Conservation (phyloP, 164 flowering plant genomes). For the Saururus chinensis region DNA sequence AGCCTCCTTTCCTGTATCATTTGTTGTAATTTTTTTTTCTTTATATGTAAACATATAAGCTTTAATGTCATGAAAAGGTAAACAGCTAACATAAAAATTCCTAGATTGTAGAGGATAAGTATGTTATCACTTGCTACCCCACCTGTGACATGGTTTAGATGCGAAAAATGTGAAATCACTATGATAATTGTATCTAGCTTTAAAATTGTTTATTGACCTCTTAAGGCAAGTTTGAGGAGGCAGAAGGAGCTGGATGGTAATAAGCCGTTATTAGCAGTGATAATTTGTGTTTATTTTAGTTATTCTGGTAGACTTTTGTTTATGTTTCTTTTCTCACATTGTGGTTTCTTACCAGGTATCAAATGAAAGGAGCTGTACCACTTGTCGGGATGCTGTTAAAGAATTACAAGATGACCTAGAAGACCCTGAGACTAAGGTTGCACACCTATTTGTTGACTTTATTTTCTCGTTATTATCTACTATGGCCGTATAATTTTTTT, state of each 20-base stretch:
- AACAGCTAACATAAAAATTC: not conserved
- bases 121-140: too few species aligned
- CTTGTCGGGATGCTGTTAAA: slow-evolving; percentile 9
- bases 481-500: not conserved
- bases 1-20: not conserved
- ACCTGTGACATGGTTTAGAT: too few species aligned
- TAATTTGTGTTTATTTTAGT: not conserved
- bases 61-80: not conserved
- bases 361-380: slow-evolving; percentile 8
- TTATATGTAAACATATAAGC: too few species aligned
- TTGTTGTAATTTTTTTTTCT: too few species aligned
- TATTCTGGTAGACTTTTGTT: not conserved
- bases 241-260: not conserved
- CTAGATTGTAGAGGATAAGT: too few species aligned
- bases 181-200: too few species aligned
- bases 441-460: not conserved
- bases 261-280: not conserved
- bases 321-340: not conserved
- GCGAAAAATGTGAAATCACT: too few species aligned
- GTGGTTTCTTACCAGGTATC: slow-evolving; percentile 5
- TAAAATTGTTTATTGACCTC: too few species aligned
- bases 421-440: slow-evolving; percentile 14
- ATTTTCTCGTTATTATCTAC: not conserved
- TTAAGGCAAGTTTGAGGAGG: not conserved
- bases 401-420: slow-evolving; percentile 7